Conservation (phyloP, 2,329 filamentous ascomycete genomes). For the Simplicillium sp. region DNA sequence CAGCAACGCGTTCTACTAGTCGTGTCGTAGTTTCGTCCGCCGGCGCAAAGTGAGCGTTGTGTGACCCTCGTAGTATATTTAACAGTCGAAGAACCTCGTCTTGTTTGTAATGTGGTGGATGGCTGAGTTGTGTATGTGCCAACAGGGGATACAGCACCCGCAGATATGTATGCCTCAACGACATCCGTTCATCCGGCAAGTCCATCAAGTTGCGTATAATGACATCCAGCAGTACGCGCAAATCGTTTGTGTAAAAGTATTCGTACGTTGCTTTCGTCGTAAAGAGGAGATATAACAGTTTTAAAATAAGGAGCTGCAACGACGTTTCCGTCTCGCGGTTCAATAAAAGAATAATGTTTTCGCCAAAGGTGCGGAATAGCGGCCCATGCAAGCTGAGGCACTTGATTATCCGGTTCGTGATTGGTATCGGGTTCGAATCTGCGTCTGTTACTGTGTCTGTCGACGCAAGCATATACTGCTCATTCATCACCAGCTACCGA, state of each 20-base stretch:
- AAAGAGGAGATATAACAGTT: constrained; percentile 90
- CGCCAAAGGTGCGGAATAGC: constrained; percentile 86
- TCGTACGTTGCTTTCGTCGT: constrained; percentile 87
- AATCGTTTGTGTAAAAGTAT: constrained; percentile 97
- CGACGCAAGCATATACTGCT: constrained; percentile 87
- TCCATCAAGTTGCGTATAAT: constrained; percentile 96
- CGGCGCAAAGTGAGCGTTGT: constrained; percentile 67
- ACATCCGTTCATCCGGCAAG: constrained; percentile 70
- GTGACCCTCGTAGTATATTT: constrained; percentile 54
- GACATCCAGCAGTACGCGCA: constrained; percentile 88
- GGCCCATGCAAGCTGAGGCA: constrained; percentile 72
- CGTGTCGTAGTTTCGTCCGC: constrained; percentile 72
- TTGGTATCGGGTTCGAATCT: constrained; percentile 23
- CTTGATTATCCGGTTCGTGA: constrained; percentile 90
- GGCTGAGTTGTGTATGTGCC: constrained; percentile 80
- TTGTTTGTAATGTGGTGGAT: constrained; percentile 84
- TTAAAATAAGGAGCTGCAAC: constrained; percentile 90
- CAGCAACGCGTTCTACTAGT: constrained; percentile 64
- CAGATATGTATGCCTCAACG: constrained; percentile 85
- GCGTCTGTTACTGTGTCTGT: constrained; percentile 31
- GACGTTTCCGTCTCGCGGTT: constrained; percentile 94
- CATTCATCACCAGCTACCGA: constrained; percentile 78
- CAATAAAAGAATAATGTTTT: constrained; percentile 90
- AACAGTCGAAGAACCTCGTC: constrained; percentile 74
- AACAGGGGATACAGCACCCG: constrained; percentile 85